Percentiles rank a stretch among this genome's conserved stretches.
These are phyloP conservation scores for Hypoxylon fragiforme DNA, from an alignment of 495 filamentous ascomycete species.

Conservation along the genomic window DNA sequence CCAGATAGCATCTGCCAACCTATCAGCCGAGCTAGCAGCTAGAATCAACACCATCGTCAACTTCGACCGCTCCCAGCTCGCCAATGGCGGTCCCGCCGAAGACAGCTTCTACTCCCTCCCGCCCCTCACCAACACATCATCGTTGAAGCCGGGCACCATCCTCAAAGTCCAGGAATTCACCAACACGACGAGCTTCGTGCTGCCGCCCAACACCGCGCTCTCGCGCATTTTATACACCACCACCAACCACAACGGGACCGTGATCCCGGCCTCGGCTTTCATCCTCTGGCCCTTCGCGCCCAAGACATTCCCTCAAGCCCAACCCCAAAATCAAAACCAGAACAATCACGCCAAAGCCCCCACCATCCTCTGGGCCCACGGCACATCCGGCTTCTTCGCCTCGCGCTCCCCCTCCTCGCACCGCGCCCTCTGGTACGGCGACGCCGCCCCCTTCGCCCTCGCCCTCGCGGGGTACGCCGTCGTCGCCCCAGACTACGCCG, in stretches of 20 bases:
- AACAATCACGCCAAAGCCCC: slow-evolving; percentile 29
- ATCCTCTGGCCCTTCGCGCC: slow-evolving; percentile 56
- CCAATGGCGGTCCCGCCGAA: slow-evolving; percentile 34
- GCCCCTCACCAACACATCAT: slow-evolving; percentile 5
- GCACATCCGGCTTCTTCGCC: slow-evolving; percentile 52
- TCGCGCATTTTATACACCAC: slow-evolving; percentile 56
- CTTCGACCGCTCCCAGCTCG: slow-evolving; percentile 44
- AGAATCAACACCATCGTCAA: slow-evolving; percentile 39
- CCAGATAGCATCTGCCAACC: slow-evolving; percentile 36
- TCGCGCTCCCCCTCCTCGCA: slow-evolving; percentile 51
- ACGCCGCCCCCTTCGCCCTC: slow-evolving; percentile 48
- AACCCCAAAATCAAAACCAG: neutral
- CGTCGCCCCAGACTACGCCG: slow-evolving; percentile 60
- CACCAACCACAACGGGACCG: slow-evolving; percentile 48
- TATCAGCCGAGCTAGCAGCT: slow-evolving; percentile 20
- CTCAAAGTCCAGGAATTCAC: slow-evolving; percentile 45
- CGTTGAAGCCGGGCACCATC: slow-evolving; percentile 32
- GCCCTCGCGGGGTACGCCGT: slow-evolving; percentile 57
- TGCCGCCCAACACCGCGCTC: slow-evolving; percentile 45
- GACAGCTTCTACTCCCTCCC: slow-evolving; percentile 38
- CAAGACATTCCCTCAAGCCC: slow-evolving; percentile 14
- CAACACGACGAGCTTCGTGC: slow-evolving; percentile 37
- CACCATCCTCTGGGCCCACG: slow-evolving; percentile 57
- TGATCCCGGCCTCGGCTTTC: slow-evolving; percentile 54
- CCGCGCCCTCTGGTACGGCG: slow-evolving; percentile 51